Percentiles rank a stretch among this genome's conserved stretches.
These are phyloP conservation scores for Amyloporia xantha DNA, from an alignment of 768 basidiomycete species.

Conservation along the genomic window DNA sequence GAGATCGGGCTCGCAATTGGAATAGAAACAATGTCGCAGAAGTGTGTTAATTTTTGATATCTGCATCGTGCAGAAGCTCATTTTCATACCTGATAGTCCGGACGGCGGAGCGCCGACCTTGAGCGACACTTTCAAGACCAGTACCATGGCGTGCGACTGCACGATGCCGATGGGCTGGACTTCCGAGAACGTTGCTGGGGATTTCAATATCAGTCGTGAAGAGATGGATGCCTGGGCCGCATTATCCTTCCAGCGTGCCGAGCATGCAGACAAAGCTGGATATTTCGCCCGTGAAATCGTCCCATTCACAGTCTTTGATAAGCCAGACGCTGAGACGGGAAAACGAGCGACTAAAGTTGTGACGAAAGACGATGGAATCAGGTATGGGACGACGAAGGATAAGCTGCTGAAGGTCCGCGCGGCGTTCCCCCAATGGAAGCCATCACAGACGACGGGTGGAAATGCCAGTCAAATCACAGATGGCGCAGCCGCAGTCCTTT, in stretches of 20 bases:
- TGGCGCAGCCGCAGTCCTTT: slow-evolving; percentile 71
- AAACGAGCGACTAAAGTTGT: slow-evolving; percentile 47
- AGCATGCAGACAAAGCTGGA: slow-evolving; percentile 62
- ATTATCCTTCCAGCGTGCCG: slow-evolving; percentile 71
- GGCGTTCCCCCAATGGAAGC: slow-evolving; percentile 83
- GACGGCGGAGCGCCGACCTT: slow-evolving; percentile 55
- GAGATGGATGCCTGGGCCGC: slow-evolving; percentile 75
- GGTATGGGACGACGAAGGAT: slow-evolving; percentile 67
- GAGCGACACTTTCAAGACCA: slow-evolving; percentile 53
- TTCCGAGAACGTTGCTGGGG: slow-evolving; percentile 75
- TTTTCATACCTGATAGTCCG: slow-evolving; percentile 46
- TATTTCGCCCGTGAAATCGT: slow-evolving; percentile 66
- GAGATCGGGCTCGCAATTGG: slow-evolving; percentile 76
- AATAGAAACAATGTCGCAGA: slow-evolving; percentile 82
- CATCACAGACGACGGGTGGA: slow-evolving; percentile 68
- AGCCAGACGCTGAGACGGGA: slow-evolving; percentile 46
- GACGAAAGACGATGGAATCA: slow-evolving; percentile 70
- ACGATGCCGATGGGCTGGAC: slow-evolving; percentile 84
- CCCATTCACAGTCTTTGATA: slow-evolving; percentile 61
- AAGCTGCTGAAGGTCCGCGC: slow-evolving; percentile 54
- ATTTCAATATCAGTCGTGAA: slow-evolving; percentile 65
- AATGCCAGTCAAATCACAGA: slow-evolving; percentile 86
- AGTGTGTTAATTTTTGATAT: no score
- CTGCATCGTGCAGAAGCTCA: not conserved
- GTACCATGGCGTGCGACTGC: slow-evolving; percentile 54